Evolutionary conservation across 1,139 yeast species (phyloP), one percentile per base, ranked within the genome.

Genomic region (Taphrina communis): DNA sequence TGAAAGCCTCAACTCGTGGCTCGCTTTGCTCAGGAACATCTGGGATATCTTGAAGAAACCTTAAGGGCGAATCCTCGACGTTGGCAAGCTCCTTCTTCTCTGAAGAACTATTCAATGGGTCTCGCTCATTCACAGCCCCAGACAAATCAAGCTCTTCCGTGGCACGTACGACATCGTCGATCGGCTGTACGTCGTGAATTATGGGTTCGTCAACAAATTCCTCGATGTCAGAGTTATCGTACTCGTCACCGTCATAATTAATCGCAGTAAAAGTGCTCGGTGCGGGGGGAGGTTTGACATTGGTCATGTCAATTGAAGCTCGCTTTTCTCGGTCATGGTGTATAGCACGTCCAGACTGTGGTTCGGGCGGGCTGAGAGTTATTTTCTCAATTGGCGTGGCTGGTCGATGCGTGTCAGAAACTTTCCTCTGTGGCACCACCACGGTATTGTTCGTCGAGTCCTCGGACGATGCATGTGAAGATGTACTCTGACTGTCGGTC

Each of bases 241-340:
- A 63, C 8, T 63, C 67, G 31, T 63, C 67, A 36, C 67, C 67
- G 44, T 63, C 67, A 21, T 63, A 63, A 48, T 48, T 63, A 21
- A 63, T 51, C n/a, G 61, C 55, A n/a, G 67, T 55, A 8, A 57
- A 56, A 6, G 53, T n/a, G 35, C 9, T 7, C 7, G 60, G 60
- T 3, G 60, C 36, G 8, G 50, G 50, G 4, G 50, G 50, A 17
- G 60, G 60, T 6, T 56, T 56, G 12, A 39, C 50, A n/a, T 19
- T 9, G 14, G 17, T 12, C 35, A 56, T 19, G 21, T 56, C 60
- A 21, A 38, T 19, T 7, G 60, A 56, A 25, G 39, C 25, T 14
- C 60, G 25, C 17, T 56, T 56, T 31, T 56, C 60, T 35, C 60
- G n/a, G 31, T 56, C 60, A 21, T 56, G 60, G 36, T 56, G 60